phyloP scores from a whole-genome alignment of 2,329 filamentous ascomycete species.

The Chaetothyriales sp. region DNA sequence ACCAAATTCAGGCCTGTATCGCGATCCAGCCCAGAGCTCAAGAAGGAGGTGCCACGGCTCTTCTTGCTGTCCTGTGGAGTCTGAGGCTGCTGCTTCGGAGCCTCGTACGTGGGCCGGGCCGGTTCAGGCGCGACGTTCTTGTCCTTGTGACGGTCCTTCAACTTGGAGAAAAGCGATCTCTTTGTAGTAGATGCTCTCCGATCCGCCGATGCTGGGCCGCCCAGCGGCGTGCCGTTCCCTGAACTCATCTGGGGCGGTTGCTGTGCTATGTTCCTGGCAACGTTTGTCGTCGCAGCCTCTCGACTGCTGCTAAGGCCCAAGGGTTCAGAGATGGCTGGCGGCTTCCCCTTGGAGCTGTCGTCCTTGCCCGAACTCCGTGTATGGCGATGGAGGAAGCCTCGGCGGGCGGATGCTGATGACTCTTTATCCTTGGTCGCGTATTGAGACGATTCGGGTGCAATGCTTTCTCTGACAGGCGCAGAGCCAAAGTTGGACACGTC shows the following conservation, averaged over 20 bases:
- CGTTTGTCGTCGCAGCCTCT: slow-evolving; percentile 51
- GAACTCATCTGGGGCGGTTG: slow-evolving; percentile 36
- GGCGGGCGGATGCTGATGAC: slow-evolving; percentile 35
- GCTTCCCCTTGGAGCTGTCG: slow-evolving; percentile 31
- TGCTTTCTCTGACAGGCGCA: slow-evolving; percentile 16
- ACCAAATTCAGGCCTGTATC: slow-evolving; percentile 20
- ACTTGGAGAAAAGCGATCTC: slow-evolving; percentile 38
- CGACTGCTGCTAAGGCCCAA: slow-evolving; percentile 58
- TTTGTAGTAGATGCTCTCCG: slow-evolving; percentile 29
- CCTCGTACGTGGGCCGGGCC: slow-evolving; percentile 18
- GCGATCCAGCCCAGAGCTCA: slow-evolving; percentile 10
- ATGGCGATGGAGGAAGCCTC: slow-evolving; percentile 33
- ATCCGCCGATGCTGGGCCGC: slow-evolving; percentile 62
- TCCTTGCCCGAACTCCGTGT: slow-evolving; percentile 39
- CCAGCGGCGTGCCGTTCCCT: slow-evolving; percentile 42
- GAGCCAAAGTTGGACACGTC: slow-evolving; percentile 24
- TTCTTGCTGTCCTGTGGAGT: slow-evolving; percentile 13
- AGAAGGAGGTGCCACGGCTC: slow-evolving; percentile 8
- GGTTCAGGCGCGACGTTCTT: slow-evolving; percentile 24
- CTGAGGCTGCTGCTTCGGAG: slow-evolving; percentile 3
- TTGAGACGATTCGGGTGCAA: slow-evolving; percentile 64
- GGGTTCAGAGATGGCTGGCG: slow-evolving; percentile 32
- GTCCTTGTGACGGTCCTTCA: slow-evolving; percentile 36
- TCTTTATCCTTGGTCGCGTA: slow-evolving; percentile 59
- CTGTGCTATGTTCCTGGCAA: slow-evolving; percentile 39